Percentiles rank a stretch among this genome's conserved stretches.
Conservation (phyloP, 257 asterid species). For the Mentha longifolia region DNA sequence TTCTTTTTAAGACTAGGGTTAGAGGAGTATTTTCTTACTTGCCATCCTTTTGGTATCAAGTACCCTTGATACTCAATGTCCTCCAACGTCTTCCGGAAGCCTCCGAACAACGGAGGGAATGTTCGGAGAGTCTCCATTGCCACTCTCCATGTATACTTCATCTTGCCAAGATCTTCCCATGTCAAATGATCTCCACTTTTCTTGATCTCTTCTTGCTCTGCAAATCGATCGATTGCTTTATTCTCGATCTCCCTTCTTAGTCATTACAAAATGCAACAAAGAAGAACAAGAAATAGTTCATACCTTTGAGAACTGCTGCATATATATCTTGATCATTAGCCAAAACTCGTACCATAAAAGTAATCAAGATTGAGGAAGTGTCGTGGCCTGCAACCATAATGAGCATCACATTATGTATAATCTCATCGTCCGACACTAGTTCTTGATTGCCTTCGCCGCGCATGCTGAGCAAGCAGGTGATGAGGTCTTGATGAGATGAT, state of each 20-base stretch:
- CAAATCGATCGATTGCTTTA: no score
- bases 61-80: conserved; percentile 66
- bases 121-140: conserved; percentile 68
- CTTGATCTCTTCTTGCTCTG: no score
- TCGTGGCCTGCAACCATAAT: conserved; percentile 75
- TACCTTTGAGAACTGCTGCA: conserved; percentile 66
- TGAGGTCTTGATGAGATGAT: conserved; percentile 60
- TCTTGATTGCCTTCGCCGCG: conserved; percentile 42
- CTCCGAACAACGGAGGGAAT: conserved; percentile 69
- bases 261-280: neutral
- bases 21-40: conserved; percentile 42
- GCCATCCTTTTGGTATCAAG: conserved; percentile 82
- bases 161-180: conserved; percentile 77
- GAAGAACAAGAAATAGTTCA: neutral
- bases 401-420: conserved; percentile 61
- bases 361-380: conserved; percentile 64
- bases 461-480: conserved; percentile 68
- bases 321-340: conserved; percentile 50
- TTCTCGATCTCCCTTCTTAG: neutral
- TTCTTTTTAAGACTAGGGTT: no score
- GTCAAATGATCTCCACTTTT: conserved; percentile 51
- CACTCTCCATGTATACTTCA: conserved; percentile 80
- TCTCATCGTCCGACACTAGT: conserved; percentile 60
- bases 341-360: conserved; percentile 57
- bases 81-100: conserved; percentile 58